A percentile compares a stretch with the other conserved stretches of the same genome.
Evolutionary conservation across 2,329 filamentous ascomycete species (phyloP).

Genomic region (Trichoderma atrobrunneum): DNA sequence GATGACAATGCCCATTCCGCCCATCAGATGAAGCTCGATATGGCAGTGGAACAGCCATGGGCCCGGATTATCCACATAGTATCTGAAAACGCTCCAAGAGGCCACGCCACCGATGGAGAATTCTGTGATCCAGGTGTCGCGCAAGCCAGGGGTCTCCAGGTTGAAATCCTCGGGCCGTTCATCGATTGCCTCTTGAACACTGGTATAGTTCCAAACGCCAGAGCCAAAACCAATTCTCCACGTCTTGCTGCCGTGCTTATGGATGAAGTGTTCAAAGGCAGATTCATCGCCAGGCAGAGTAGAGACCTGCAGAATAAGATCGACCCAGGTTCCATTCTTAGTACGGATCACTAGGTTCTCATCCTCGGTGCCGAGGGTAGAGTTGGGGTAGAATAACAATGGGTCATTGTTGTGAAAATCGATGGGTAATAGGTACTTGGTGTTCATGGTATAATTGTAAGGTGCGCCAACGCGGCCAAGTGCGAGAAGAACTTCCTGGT

Average conservation of each 20-base stretch:
- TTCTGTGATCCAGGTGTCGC: constrained; percentile 34
- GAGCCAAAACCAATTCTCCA: constrained; percentile 53
- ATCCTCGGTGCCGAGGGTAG: constrained; percentile 30
- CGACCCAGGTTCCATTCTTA: constrained; percentile 50
- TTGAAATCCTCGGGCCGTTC: constrained; percentile 53
- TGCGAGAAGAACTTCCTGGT: constrained; percentile 45
- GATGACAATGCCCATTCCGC: constrained; percentile 55
- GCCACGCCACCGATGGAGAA: constrained; percentile 17
- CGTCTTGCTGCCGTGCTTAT: constrained; percentile 63
- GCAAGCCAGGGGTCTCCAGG: constrained; percentile 44
- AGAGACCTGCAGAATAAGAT: constrained; percentile 48
- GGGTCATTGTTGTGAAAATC: constrained; percentile 32
- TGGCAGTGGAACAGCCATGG: constrained; percentile 57
- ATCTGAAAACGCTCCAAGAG: constrained; percentile 50
- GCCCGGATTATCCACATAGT: constrained; percentile 51
- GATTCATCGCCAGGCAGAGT: constrained; percentile 42
- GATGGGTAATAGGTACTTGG: constrained; percentile 39
- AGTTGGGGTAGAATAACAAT: constrained; percentile 46
- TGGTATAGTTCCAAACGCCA: constrained; percentile 50
- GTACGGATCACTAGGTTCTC: constrained; percentile 51
- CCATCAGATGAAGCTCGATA: constrained; percentile 51
- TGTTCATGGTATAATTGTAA: constrained; percentile 54
- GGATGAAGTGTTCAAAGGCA: constrained; percentile 49
- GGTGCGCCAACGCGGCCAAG: constrained; percentile 42
- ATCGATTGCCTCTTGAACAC: constrained; percentile 50